Conservation (phyloP, 1,284 basidiomycete species). For the Trametes hirsuta region DNA sequence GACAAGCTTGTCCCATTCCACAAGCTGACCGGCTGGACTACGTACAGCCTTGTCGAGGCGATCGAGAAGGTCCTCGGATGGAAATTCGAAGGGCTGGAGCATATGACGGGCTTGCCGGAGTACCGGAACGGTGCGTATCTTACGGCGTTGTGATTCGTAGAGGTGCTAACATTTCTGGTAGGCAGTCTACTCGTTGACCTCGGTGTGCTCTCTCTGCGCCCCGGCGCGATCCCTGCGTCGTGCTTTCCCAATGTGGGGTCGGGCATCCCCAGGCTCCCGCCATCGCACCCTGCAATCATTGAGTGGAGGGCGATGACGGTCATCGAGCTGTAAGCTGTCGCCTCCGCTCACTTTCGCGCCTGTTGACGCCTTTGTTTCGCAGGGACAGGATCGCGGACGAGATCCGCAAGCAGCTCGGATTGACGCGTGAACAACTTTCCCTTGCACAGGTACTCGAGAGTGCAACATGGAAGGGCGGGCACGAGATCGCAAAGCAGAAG, state of each 20-base stretch:
- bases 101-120: slow-evolving; percentile 86
- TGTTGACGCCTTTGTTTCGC: slow-evolving; percentile 1
- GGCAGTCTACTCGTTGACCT: slow-evolving; percentile 89
- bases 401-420: slow-evolving; percentile 63
- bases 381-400: slow-evolving; percentile 82
- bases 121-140: slow-evolving; percentile 78
- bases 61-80: slow-evolving; percentile 79
- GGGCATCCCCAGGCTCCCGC: slow-evolving; percentile 62
- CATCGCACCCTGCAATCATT: slow-evolving; percentile 88
- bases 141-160: no score
- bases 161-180: slow-evolving; percentile 31
- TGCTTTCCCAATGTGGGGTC: slow-evolving; percentile 49
- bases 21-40: slow-evolving; percentile 93
- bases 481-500: slow-evolving; percentile 85
- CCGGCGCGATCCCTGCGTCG: slow-evolving; percentile 45
- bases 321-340: slow-evolving; percentile 75
- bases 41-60: slow-evolving; percentile 86
- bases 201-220: slow-evolving; percentile 71
- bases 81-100: slow-evolving; percentile 74
- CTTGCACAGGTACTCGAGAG: slow-evolving; percentile 91
- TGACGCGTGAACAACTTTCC: slow-evolving; percentile 54
- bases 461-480: slow-evolving; percentile 94
- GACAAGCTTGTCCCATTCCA: slow-evolving; percentile 90
- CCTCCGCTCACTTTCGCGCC: neutral
- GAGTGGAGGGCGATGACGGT: slow-evolving; percentile 97